Evolutionary conservation across 441 rosid genomes (phyloP).

Genomic region (Capsella rubella): DNA sequence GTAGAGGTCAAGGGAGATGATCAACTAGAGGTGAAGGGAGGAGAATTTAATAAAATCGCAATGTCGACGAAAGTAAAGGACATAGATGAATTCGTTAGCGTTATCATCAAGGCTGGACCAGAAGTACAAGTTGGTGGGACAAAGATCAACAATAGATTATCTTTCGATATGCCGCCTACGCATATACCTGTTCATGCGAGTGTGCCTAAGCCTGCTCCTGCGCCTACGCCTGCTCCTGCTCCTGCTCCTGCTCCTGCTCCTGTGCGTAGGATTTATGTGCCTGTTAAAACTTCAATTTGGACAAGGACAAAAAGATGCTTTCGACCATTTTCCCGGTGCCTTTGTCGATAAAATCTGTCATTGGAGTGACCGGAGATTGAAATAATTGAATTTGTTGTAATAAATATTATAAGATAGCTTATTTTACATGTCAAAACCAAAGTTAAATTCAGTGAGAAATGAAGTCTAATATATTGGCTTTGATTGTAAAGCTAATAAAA

Average conservation of each 20-base stretch:
- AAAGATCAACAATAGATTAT: no score
- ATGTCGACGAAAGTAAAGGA: not conserved
- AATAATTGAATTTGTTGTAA: no score
- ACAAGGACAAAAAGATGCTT: no score
- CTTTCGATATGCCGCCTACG: no score
- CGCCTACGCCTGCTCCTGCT: not conserved
- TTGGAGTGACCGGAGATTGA: no score
- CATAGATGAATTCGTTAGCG: not conserved
- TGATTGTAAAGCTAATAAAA: no score
- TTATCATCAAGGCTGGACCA: not conserved
- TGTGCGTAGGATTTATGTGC: not conserved
- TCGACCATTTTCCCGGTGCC: no score
- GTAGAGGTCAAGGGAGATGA: not conserved
- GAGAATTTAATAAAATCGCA: not conserved
- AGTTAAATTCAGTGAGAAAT: no score
- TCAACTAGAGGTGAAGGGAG: slow-evolving; percentile 3
- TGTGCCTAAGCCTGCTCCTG: not conserved
- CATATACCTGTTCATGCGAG: not conserved
- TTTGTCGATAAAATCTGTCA: no score
- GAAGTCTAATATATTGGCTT: no score
- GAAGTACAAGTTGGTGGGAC: not conserved
- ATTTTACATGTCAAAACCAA: no score
- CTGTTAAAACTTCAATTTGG: not conserved
- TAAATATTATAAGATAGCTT: no score
- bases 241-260: not conserved